These are phyloP conservation scores for Ophiostoma sp. DNA, from an alignment of 2,329 filamentous ascomycete species.

Conservation along the genomic window DNA sequence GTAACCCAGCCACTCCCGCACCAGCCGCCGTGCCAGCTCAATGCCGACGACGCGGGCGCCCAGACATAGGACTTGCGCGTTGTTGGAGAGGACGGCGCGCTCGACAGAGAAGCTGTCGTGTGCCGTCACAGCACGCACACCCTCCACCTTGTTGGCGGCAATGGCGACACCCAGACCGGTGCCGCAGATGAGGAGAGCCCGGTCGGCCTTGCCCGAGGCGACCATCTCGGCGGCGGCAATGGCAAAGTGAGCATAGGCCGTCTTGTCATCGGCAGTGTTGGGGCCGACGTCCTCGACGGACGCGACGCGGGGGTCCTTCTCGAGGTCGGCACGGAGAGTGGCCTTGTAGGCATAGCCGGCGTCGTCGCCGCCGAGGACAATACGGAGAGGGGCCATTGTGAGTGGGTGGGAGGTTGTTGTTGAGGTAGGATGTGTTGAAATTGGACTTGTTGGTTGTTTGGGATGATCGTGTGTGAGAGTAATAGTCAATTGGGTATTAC, in stretches of 20 bases:
- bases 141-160: constrained; percentile 80
- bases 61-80: constrained; percentile 84
- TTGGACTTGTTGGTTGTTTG: neutral
- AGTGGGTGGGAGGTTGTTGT: neutral
- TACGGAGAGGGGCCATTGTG: neutral
- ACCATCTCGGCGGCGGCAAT: constrained; percentile 29
- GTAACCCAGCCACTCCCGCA: constrained; percentile 79
- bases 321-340: constrained; percentile 71
- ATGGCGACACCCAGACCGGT: constrained; percentile 87
- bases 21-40: constrained; percentile 75
- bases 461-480: neutral
- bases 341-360: constrained; percentile 79
- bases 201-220: constrained; percentile 36
- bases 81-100: constrained; percentile 76
- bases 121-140: constrained; percentile 82
- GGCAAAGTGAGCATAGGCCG: constrained; percentile 74
- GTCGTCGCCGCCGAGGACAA: constrained; percentile 18
- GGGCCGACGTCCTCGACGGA: constrained; percentile 75
- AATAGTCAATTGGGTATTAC: too few relatives aligned
- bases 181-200: constrained; percentile 79
- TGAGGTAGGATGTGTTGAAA: neutral
- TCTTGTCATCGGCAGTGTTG: constrained; percentile 66
- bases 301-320: constrained; percentile 64
- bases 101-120: constrained; percentile 86
- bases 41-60: constrained; percentile 80